Conservation (phyloP, 2,329 filamentous ascomycete genomes). For the Simplicillium aogashimaense region DNA sequence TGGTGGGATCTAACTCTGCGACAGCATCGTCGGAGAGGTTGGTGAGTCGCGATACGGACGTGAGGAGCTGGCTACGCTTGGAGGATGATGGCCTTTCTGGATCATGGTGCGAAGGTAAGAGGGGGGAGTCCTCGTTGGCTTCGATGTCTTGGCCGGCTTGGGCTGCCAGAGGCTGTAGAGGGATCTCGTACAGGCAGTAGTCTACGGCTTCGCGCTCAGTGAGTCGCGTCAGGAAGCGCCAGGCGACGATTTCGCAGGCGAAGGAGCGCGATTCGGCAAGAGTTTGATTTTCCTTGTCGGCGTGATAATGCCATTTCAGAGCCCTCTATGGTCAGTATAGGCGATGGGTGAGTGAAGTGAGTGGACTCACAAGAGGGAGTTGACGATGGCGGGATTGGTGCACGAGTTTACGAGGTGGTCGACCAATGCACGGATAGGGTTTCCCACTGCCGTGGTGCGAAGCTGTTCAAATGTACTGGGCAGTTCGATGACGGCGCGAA, state of each 20-base stretch:
- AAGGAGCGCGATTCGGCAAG: conserved; percentile 59
- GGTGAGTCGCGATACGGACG: conserved; percentile 46
- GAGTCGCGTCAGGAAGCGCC: conserved; percentile 63
- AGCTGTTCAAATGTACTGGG: conserved; percentile 68
- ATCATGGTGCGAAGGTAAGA: conserved; percentile 25
- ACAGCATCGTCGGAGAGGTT: conserved; percentile 23
- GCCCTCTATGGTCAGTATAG: conserved; percentile 37
- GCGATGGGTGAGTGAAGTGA: neutral
- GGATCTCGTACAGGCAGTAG: conserved; percentile 64
- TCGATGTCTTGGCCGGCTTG: conserved; percentile 23
- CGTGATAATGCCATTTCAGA: conserved; percentile 64
- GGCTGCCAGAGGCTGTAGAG: conserved; percentile 22
- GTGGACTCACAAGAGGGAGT: conserved; percentile 58
- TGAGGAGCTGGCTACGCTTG: conserved; percentile 38
- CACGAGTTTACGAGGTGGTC: conserved; percentile 53
- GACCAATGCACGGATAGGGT: conserved; percentile 47
- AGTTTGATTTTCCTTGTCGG: conserved; percentile 52
- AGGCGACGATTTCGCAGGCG: conserved; percentile 73
- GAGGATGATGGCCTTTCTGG: conserved; percentile 17
- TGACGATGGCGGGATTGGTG: conserved; percentile 61
- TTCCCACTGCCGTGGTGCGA: conserved; percentile 53
- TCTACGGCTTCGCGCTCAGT: conserved; percentile 66
- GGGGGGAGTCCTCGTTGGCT: conserved; percentile 35
- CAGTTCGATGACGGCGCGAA: conserved; percentile 46
- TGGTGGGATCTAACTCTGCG: conserved; percentile 47